phyloP scores from a whole-genome alignment of 176 grass and related monocot genomes.

The Aegilops bicornis region DNA sequence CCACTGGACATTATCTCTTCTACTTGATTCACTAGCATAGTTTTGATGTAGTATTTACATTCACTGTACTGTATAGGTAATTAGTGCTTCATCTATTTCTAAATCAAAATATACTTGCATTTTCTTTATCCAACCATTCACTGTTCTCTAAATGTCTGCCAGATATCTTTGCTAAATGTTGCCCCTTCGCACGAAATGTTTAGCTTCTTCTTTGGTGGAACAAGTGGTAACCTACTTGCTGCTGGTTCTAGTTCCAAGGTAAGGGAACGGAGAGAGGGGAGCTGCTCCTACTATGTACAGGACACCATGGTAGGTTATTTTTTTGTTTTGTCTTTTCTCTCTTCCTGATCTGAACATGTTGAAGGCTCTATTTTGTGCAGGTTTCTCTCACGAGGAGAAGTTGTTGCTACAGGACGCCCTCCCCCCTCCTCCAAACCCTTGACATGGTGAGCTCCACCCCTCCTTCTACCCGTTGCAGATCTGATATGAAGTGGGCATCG shows the following conservation, averaged over 20 bases:
- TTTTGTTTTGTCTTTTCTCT: too few species aligned
- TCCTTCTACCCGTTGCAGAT: too few species aligned
- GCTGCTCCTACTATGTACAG: too few species aligned
- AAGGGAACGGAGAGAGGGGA: background rate
- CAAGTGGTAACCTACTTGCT: slow-evolving; percentile 75
- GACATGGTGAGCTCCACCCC: too few species aligned
- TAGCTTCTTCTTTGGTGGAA: slow-evolving; percentile 88
- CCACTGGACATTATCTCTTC: background rate
- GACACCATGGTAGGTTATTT: too few species aligned
- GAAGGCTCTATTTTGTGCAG: too few species aligned
- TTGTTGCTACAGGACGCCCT: too few species aligned
- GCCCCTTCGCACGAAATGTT: slow-evolving; percentile 70
- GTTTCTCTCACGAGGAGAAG: too few species aligned
- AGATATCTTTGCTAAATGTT: slow-evolving; percentile 77
- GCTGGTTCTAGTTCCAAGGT: slow-evolving; percentile 76
- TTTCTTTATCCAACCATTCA: slow-evolving; percentile 4
- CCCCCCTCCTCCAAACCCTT: too few species aligned
- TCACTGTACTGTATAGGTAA: background rate
- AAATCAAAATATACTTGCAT: background rate
- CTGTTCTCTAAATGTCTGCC: background rate
- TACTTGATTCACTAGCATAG: background rate
- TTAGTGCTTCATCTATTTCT: background rate
- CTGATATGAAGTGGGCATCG: too few species aligned
- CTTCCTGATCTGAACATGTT: too few species aligned
- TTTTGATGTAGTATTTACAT: slow-evolving; percentile 3